Base-by-base conservation (phyloP, 768 basidiomycete species). In the Kockovaella imperatae region DNA sequence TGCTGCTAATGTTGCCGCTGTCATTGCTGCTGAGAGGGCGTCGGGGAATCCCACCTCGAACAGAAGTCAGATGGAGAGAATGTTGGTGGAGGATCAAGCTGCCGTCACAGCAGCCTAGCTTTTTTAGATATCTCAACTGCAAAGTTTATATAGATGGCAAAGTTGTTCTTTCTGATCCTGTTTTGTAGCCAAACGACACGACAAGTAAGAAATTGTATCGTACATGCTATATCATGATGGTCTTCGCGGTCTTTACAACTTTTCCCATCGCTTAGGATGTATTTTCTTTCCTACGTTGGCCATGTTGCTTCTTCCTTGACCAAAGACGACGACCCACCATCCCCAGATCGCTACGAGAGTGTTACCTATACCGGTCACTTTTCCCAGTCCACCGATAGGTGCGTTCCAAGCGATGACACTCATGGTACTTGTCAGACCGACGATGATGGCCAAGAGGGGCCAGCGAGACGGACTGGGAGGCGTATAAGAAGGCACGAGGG, bases 281-380 rank as follows among this genome's bases (percentile, higher is more conserved):
- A 59, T 51, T 3, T 45, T 50, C 34, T 55, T 50, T 3, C 32
- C 32, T 5, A 42, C 31, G 25, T 46, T 52, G 25, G 18, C 36
- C 18, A 56, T 30, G 35, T 50, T 58, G 11, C 43, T 24, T 21
- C 25, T 47, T 4, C 47, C 50, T 28, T 45, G 47, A 3, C 69
- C 69, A 56, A 71, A 71, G 7, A 61, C 58, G 8, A 63, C 50
- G 1, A 63, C 61, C 67, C 69, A 68, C 63, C 67, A 71, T 14
- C 69, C 69, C 69, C 69, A 71, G 10, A 64, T 44, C 0, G 59
- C 63, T 4, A 71, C 40, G 4, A 52, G 20, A 1, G 50, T 56
- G 50, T 66, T 59, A 2, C 69, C 67, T 2, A 55, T 23, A 13
- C 58, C 59, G 3, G 69, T 38, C 3, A 62, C 41, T n/a, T 25